Evolutionary conservation across 2,329 filamentous ascomycete genomes (phyloP).

Genomic region (Plenodomus biglobosus): DNA sequence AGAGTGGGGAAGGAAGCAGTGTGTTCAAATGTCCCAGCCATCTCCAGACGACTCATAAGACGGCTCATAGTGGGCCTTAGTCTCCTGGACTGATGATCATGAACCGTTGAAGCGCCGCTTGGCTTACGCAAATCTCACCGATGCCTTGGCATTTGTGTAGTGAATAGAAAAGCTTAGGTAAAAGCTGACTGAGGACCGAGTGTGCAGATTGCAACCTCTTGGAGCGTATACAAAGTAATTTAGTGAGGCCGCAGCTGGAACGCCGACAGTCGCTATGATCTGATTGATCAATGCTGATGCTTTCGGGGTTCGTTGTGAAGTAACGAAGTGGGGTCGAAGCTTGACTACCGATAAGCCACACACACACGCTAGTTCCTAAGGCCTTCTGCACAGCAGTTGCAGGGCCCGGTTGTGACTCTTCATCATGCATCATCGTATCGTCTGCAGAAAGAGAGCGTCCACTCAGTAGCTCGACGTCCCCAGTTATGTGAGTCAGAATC

Average conservation of each 20-base stretch:
- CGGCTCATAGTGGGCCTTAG: slow-evolving; percentile 1
- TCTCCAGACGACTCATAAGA: too few relatives aligned
- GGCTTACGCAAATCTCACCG: not conserved
- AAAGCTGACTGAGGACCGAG: too few relatives aligned
- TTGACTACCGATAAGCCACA: not conserved
- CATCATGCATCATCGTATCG: not conserved
- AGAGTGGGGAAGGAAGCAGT: slow-evolving; percentile 1
- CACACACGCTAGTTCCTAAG: not conserved
- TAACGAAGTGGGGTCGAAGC: not conserved
- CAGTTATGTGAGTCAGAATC: not conserved
- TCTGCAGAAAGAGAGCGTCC: not conserved
- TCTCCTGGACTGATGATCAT: slow-evolving; percentile 1
- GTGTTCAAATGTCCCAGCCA: slow-evolving; percentile 4
- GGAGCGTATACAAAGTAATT: too few relatives aligned
- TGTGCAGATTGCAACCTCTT: too few relatives aligned
- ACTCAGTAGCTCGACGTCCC: not conserved
- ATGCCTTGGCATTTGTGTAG: slow-evolving; percentile 3
- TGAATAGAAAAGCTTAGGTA: not conserved
- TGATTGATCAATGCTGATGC: too few relatives aligned
- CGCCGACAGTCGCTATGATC: too few relatives aligned
- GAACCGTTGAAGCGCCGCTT: slow-evolving; percentile 3
- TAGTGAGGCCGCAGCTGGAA: too few relatives aligned
- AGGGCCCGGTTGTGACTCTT: not conserved
- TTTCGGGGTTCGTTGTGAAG: too few relatives aligned
- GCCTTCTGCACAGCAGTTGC: not conserved